Evolutionary conservation across 2,329 filamentous ascomycete species (phyloP).

Genomic region (Stagonosporopsis chrysanthemi): DNA sequence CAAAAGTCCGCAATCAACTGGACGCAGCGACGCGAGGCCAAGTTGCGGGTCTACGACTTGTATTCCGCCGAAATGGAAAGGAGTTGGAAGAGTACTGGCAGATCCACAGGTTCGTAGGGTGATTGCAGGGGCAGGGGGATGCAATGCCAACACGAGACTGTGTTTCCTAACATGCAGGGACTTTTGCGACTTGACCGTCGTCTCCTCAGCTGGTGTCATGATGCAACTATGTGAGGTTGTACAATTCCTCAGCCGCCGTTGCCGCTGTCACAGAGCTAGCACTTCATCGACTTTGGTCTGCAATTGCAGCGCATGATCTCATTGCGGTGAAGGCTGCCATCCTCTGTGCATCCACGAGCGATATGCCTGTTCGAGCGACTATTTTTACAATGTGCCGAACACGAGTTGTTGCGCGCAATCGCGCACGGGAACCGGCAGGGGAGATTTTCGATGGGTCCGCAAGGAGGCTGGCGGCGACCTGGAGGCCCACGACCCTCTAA

Average conservation of each 20-base stretch:
- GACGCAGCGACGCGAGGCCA: slow-evolving; percentile 10
- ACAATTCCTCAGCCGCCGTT: slow-evolving; percentile 8
- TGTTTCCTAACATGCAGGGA: slow-evolving; percentile 5
- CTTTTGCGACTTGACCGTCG: background rate
- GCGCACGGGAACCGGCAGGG: slow-evolving; percentile 3
- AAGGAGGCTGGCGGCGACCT: slow-evolving; percentile 13
- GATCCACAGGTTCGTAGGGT: slow-evolving; percentile 17
- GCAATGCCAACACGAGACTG: slow-evolving; percentile 10
- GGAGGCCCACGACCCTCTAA: background rate
- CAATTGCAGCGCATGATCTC: slow-evolving; percentile 8
- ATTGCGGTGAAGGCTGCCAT: slow-evolving; percentile 1
- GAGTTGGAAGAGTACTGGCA: slow-evolving; percentile 9
- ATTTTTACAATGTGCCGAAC: slow-evolving; percentile 14
- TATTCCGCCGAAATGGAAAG: slow-evolving; percentile 9
- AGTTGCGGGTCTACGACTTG: slow-evolving; percentile 9
- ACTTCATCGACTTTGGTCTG: background rate
- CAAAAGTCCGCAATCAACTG: slow-evolving; percentile 7
- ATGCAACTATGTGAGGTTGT: slow-evolving; percentile 6
- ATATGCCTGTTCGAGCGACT: background rate
- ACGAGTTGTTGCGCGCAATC: slow-evolving; percentile 10
- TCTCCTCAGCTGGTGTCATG: slow-evolving; percentile 7
- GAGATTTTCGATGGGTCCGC: slow-evolving; percentile 18
- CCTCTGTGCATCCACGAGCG: background rate
- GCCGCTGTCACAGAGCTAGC: slow-evolving; percentile 1
- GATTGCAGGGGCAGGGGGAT: slow-evolving; percentile 15